Conservation (phyloP, 2,329 filamentous ascomycete genomes). For the Ascochyta pisi region DNA sequence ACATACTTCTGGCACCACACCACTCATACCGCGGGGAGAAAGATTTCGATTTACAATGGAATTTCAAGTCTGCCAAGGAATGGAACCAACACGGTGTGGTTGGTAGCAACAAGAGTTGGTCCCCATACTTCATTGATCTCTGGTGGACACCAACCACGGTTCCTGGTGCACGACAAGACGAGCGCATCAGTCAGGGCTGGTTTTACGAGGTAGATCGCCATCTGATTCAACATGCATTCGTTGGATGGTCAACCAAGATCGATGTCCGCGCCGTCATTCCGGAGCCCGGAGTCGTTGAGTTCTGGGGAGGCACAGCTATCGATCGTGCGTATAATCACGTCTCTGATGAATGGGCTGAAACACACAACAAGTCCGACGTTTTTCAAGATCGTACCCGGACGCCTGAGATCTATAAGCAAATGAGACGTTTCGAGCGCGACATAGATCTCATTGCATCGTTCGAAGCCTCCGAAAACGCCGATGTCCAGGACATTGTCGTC, state of each 20-base stretch:
- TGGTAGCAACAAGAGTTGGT: not conserved
- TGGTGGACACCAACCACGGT: not conserved
- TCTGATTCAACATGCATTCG: not conserved
- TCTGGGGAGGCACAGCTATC: not conserved
- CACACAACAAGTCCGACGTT: not conserved
- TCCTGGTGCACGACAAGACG: not conserved
- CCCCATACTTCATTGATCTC: not conserved
- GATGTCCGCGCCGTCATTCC: not conserved
- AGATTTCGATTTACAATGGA: not conserved
- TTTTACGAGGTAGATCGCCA: not conserved
- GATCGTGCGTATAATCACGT: not conserved
- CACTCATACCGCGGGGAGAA: not conserved
- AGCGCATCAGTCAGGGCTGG: not conserved
- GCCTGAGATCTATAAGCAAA: not conserved
- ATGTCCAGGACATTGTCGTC: not conserved
- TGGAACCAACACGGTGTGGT: not conserved
- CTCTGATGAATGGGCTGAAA: not conserved
- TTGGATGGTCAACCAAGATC: not conserved
- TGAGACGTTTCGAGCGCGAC: not conserved
- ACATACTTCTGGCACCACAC: not conserved
- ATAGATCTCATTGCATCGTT: conserved; percentile 3
- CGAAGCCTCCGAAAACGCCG: not conserved
- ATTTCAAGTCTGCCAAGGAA: not conserved
- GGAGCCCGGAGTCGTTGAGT: not conserved
- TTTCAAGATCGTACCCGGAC: not conserved